Conservation (phyloP, 1,139 yeast species). For the Nakaseomyces nivariensis region DNA sequence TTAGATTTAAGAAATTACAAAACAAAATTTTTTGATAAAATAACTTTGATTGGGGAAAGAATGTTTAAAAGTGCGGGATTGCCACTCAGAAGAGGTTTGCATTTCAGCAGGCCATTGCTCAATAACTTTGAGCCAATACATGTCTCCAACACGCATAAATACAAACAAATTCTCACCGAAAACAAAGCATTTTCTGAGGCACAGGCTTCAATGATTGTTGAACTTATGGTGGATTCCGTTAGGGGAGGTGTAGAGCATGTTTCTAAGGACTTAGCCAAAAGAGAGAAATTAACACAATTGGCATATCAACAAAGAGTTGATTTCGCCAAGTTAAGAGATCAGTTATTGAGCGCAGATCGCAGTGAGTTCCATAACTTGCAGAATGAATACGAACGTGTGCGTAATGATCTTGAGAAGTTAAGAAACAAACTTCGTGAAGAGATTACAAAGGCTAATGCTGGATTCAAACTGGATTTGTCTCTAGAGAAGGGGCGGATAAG, state of each 20-base stretch:
- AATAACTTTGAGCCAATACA: slow-evolving; percentile 21
- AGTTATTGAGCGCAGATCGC: slow-evolving; percentile 77
- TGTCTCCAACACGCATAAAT: slow-evolving; percentile 22
- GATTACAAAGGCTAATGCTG: slow-evolving; percentile 81
- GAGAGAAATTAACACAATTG: slow-evolving; percentile 70
- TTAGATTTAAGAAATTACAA: too few relatives aligned
- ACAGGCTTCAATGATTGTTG: slow-evolving; percentile 77
- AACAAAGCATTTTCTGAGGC: slow-evolving; percentile 60
- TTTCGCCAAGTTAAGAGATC: slow-evolving; percentile 88
- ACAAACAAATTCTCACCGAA: slow-evolving; percentile 34
- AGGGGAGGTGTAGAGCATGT: slow-evolving; percentile 74
- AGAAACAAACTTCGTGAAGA: slow-evolving; percentile 82
- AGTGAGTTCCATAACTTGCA: slow-evolving; percentile 73
- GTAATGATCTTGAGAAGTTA: slow-evolving; percentile 78
- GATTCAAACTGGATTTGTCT: slow-evolving; percentile 81
- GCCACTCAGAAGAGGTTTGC: slow-evolving; percentile 9
- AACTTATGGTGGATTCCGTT: slow-evolving; percentile 64
- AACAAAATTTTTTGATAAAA: too few relatives aligned
- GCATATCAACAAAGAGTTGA: slow-evolving; percentile 95
- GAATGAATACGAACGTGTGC: slow-evolving; percentile 78
- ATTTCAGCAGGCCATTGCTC: slow-evolving; percentile 6
- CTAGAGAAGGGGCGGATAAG: slow-evolving; percentile 91
- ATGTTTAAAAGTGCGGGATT: slow-evolving; percentile 4
- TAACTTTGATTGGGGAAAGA: neutral
- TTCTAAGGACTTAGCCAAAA: slow-evolving; percentile 66